Base-by-base conservation (phyloP, 1,284 basidiomycete genomes). In the Rhodofomes roseus region DNA sequence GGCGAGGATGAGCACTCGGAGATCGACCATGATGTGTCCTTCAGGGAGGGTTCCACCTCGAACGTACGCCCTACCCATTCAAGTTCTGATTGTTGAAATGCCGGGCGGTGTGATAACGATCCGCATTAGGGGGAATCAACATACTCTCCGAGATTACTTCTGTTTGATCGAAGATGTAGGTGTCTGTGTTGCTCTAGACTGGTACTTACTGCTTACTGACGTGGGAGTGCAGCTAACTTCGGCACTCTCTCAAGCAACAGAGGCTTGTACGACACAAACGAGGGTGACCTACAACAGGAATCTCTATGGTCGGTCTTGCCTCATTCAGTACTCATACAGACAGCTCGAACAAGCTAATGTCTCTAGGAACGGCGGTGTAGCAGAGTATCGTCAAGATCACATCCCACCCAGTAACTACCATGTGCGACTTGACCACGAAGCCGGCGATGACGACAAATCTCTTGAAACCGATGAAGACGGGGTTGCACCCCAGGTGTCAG, bases 121-220 rank as follows among this genome's bases (percentile, higher is more conserved):
- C 29, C 48, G 5, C 14, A 31, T 43, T 31, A 90, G 87, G 81
- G 82, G 44, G 76, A 80, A 56, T 65, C 77, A 5, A 87, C 83
- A 2, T 80, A 81, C 66, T 85, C 78, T 66, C 89, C 90, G 31
- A 78, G 89, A 55, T 70, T 87, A 18, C 76, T 92, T 25, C 68
- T 83, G 16, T 84, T 91, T 67, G 89, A 91, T 71, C 73, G 78
- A 34, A 89, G 87, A 78, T 77, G 89, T 87, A 60, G 67, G 78
- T 55, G 57, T 41, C 31, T 22, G 27, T 2, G 7, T 20, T 16
- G 20, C 22, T 27, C 22, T 20, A 16, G 51, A 18, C 29, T 23
- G 39, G 27, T 31, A 4, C 50, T 57, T n/a, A 61, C 25, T 34
- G 14, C 9, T 52, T 57, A 27, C 40, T 34, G 54, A 56, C 40